phyloP scores from a whole-genome alignment of 2,329 filamentous ascomycete species.

The Aspergillus sojae region DNA sequence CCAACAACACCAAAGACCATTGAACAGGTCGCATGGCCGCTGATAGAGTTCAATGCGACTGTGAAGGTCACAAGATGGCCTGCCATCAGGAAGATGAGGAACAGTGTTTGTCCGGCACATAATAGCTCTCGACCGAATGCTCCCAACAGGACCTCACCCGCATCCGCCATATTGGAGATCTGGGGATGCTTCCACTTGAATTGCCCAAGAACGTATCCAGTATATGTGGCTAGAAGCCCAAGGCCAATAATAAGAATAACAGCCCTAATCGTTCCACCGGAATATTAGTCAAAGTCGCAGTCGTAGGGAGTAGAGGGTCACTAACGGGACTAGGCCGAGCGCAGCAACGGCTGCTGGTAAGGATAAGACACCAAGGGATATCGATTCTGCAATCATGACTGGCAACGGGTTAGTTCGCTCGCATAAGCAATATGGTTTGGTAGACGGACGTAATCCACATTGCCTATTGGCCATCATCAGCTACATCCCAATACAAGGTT shows the following conservation, averaged over 20 bases:
- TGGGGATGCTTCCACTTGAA: conserved; percentile 60
- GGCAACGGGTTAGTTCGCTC: neutral
- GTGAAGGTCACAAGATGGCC: conserved; percentile 72
- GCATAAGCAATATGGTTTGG: neutral
- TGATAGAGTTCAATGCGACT: conserved; percentile 68
- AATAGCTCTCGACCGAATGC: conserved; percentile 63
- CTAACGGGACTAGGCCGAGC: neutral
- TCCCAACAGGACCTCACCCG: conserved; percentile 64
- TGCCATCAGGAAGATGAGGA: conserved; percentile 69
- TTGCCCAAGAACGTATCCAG: conserved; percentile 61
- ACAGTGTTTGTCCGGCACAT: conserved; percentile 62
- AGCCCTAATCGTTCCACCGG: conserved; percentile 35
- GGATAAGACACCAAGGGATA: neutral
- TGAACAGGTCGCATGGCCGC: conserved; percentile 63
- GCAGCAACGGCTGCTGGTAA: neutral
- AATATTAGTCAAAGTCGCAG: neutral
- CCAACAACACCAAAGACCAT: conserved; percentile 65
- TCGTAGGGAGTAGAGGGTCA: neutral
- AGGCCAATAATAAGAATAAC: conserved; percentile 57
- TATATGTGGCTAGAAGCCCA: conserved; percentile 60
- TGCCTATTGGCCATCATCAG: conserved; percentile 37
- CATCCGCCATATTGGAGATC: conserved; percentile 68
- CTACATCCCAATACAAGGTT: conserved; percentile 26
- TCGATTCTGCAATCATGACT: neutral
- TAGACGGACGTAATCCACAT: conserved; percentile 36